These are phyloP conservation scores for Hypoxylon sp. DNA, from an alignment of 2,329 filamentous ascomycete genomes.

Conservation along the genomic window DNA sequence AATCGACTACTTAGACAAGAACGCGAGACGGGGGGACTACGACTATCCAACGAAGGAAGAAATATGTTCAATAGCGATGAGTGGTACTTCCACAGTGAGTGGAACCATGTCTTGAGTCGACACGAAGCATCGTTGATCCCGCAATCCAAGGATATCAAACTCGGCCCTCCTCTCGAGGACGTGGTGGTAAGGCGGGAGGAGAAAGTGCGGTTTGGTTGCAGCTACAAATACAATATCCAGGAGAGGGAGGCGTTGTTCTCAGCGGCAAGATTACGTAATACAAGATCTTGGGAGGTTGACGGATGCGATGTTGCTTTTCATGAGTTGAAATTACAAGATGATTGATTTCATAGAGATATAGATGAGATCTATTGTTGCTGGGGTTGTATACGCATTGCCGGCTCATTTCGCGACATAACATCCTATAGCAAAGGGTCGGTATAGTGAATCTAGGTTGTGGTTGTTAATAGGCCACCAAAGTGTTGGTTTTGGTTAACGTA, in stretches of 20 bases:
- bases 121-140: conserved; percentile 1
- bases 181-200: background rate
- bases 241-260: background rate
- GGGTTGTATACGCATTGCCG: no score
- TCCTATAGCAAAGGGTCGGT: no score
- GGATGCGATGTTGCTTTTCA: background rate
- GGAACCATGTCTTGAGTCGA: background rate
- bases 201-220: background rate
- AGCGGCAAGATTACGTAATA: background rate
- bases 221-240: background rate
- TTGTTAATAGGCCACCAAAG: no score
- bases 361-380: no score
- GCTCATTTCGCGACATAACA: no score
- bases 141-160: background rate
- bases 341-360: background rate
- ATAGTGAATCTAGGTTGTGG: no score
- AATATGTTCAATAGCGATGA: background rate
- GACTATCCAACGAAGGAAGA: background rate
- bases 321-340: background rate
- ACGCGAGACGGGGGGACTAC: no score
- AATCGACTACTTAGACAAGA: background rate
- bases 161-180: background rate
- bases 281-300: background rate
- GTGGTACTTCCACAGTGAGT: conserved; percentile 3
- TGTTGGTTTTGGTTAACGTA: no score